Evolutionary conservation across 225 moss, liverwort and hornwort species (phyloP).

Genomic region (Physcomitrium patens): DNA sequence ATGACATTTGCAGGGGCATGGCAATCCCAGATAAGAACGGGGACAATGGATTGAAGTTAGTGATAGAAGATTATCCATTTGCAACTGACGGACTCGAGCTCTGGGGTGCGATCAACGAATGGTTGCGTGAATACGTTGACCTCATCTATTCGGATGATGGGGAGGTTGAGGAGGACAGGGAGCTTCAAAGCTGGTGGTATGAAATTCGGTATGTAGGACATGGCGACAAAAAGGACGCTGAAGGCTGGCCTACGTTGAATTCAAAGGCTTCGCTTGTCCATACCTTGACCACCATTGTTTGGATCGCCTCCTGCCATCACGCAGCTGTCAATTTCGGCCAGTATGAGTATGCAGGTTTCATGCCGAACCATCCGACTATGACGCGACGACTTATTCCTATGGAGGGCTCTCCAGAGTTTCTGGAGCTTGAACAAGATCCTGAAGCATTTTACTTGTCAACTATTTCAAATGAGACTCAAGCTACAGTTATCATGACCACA

Average conservation of each 20-base stretch:
- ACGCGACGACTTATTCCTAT: conserved; percentile 59
- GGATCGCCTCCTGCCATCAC: conserved; percentile 66
- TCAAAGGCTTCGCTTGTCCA: conserved; percentile 45
- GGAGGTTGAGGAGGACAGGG: conserved; percentile 43
- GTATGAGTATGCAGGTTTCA: conserved; percentile 63
- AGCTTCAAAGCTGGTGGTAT: conserved; percentile 74
- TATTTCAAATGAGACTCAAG: conserved; percentile 64
- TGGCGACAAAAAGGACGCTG: conserved; percentile 62
- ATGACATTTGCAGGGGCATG: conserved; percentile 60
- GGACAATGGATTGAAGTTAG: conserved; percentile 50
- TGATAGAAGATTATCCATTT: conserved; percentile 74
- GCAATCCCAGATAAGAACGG: conserved; percentile 50
- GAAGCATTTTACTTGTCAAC: conserved; percentile 62
- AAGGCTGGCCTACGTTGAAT: conserved; percentile 52
- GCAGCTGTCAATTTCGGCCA: conserved; percentile 75
- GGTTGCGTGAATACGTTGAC: conserved; percentile 55
- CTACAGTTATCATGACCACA: conserved; percentile 68
- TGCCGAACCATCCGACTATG: conserved; percentile 68
- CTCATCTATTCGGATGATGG: conserved; percentile 47
- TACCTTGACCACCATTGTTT: conserved; percentile 53
- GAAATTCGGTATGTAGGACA: conserved; percentile 69
- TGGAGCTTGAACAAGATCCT: conserved; percentile 51
- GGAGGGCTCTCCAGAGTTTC: conserved; percentile 46
- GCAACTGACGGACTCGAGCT: conserved; percentile 70
- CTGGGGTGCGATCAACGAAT: conserved; percentile 60